Percentiles rank a stretch among this genome's conserved stretches.
Conservation (phyloP, 2,329 filamentous ascomycete species). For the Davidsoniella australis region DNA sequence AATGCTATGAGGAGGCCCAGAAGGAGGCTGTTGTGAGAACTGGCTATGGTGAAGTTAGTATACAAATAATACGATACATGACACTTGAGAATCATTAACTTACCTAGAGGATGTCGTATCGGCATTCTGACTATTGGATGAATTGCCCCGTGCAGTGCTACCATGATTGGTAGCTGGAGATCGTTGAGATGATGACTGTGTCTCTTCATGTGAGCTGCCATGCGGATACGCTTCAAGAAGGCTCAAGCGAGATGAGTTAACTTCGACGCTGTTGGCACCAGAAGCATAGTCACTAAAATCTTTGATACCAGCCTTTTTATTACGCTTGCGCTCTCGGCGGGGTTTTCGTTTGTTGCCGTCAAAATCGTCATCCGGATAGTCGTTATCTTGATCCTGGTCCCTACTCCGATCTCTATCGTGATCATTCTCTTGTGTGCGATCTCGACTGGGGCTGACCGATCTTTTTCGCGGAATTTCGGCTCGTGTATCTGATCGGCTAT, state of each 20-base stretch:
- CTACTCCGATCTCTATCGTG: slow-evolving; percentile 11
- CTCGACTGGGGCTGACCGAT: slow-evolving; percentile 6
- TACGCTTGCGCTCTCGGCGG: slow-evolving; percentile 9
- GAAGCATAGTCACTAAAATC: slow-evolving; percentile 18
- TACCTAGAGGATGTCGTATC: no score
- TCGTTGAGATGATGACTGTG: no score
- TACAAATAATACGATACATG: slow-evolving; percentile 8
- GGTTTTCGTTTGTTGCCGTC: slow-evolving; percentile 13
- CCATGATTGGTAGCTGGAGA: no score
- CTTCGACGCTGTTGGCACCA: slow-evolving; percentile 32
- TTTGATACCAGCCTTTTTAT: neutral
- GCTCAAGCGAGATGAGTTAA: slow-evolving; percentile 24
- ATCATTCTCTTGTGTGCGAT: slow-evolving; percentile 3
- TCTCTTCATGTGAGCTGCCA: no score
- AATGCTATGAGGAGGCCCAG: no score
- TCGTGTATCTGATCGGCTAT: neutral
- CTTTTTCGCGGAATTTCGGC: neutral
- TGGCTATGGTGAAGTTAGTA: no score
- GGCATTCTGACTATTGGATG: no score
- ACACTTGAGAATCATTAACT: slow-evolving; percentile 12
- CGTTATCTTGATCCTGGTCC: slow-evolving; percentile 21
- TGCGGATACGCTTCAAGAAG: no score
- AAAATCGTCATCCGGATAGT: slow-evolving; percentile 16
- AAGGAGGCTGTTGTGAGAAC: no score
- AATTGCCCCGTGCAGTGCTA: no score